These are phyloP conservation scores for Elymus sibiricus DNA, from an alignment of 176 grass and related monocot genomes.

Conservation along the genomic window DNA sequence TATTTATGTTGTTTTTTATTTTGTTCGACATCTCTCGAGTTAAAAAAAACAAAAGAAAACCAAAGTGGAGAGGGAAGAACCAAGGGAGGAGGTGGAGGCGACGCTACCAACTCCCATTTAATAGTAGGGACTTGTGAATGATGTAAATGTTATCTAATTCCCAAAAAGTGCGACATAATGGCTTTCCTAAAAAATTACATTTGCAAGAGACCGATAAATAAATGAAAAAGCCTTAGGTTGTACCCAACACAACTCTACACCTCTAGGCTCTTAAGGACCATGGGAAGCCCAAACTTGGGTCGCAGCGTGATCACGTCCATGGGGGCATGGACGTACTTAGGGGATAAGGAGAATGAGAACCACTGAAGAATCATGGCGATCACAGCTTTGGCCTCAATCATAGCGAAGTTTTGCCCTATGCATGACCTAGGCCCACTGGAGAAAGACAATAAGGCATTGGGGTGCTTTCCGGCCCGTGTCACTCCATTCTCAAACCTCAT, in stretches of 20 bases:
- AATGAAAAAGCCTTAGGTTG: background rate
- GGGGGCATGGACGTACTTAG: conserved; percentile 36
- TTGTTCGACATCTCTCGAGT: too few species aligned
- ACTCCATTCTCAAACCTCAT: conserved; percentile 44
- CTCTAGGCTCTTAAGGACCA: conserved; percentile 23
- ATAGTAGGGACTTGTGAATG: too few species aligned
- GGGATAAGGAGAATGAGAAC: conserved; percentile 41
- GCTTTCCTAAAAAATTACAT: too few species aligned
- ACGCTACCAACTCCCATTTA: too few species aligned
- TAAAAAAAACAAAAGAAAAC: too few species aligned
- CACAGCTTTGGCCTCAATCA: conserved; percentile 44
- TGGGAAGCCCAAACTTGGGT: conserved; percentile 35
- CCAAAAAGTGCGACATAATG: too few species aligned
- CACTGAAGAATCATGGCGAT: conserved; percentile 41
- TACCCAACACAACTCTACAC: background rate
- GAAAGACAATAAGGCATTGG: conserved; percentile 40
- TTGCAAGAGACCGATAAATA: too few species aligned
- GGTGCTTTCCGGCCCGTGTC: conserved; percentile 26
- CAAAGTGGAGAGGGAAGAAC: too few species aligned
- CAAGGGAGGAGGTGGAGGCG: too few species aligned
- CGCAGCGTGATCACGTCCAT: conserved; percentile 1
- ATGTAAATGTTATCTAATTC: too few species aligned
- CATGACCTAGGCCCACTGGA: conserved; percentile 35
- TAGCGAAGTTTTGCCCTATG: conserved; percentile 51
- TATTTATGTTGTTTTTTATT: too few species aligned